phyloP scores from a whole-genome alignment of 495 filamentous ascomycete genomes.

The Antarctomyces pellizariae region DNA sequence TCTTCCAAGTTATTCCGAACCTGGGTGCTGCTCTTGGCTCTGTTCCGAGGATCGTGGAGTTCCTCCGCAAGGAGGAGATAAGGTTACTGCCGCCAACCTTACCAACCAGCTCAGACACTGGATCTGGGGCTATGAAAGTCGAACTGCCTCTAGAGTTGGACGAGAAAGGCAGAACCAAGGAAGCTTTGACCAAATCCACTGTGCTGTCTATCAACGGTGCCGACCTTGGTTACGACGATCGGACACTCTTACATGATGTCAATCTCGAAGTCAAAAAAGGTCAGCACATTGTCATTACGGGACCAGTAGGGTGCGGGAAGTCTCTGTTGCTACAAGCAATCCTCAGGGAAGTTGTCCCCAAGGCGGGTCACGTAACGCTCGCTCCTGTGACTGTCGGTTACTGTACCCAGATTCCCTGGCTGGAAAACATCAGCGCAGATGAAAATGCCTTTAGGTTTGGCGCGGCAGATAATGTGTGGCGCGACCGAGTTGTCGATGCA shows the following conservation, averaged over 20 bases:
- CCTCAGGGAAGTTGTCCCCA: constrained; percentile 7
- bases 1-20: constrained; percentile 10
- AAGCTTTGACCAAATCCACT: too few relatives aligned
- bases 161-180: too few relatives aligned
- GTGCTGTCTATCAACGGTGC: constrained; percentile 2
- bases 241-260: constrained; percentile 3
- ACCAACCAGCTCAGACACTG: constrained; percentile 1
- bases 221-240: constrained; percentile 2
- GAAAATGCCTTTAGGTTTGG: constrained; percentile 12
- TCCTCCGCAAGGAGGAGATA: constrained; percentile 4
- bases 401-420: constrained; percentile 16
- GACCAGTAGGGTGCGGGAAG: constrained; percentile 14
- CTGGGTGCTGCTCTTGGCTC: constrained; percentile 11
- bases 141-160: too few relatives aligned
- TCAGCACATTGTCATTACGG: constrained; percentile 4
- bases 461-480: constrained; percentile 11
- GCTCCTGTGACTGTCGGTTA: constrained; percentile 4
- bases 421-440: constrained; percentile 13
- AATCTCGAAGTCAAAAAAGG: constrained; percentile 2
- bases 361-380: background rate
- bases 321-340: constrained; percentile 12
- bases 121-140: background rate
- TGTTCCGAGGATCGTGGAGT: constrained; percentile 13
- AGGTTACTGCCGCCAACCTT: background rate
- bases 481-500: constrained; percentile 8